These are phyloP conservation scores for Fonsecaea multimorphosa DNA, from an alignment of 2,329 filamentous ascomycete species.

Conservation along the genomic window DNA sequence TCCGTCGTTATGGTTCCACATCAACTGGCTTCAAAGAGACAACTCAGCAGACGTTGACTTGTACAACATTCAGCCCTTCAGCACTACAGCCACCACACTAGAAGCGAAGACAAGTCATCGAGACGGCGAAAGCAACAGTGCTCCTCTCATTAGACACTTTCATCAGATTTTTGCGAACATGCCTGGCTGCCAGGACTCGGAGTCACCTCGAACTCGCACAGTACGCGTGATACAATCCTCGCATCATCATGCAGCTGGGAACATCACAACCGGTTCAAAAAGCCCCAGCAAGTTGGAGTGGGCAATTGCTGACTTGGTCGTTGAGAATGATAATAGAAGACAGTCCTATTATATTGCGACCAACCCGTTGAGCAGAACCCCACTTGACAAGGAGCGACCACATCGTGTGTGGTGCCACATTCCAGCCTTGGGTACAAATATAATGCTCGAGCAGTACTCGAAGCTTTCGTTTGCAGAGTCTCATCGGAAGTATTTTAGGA, in stretches of 20 bases:
- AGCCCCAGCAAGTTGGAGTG: neutral
- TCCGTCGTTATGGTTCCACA: neutral
- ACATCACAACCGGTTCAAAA: neutral
- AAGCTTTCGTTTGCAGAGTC: constrained; percentile 41
- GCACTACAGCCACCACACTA: neutral
- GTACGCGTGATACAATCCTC: neutral
- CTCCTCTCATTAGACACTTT: constrained; percentile 4
- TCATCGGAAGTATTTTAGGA: constrained; percentile 18
- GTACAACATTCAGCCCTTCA: constrained; percentile 5
- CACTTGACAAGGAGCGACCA: neutral
- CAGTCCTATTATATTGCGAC: constrained; percentile 6
- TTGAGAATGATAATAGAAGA: constrained; percentile 9
- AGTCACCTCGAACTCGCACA: neutral
- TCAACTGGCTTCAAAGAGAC: constrained; percentile 8
- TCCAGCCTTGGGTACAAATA: constrained; percentile 40
- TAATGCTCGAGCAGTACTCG: constrained; percentile 40
- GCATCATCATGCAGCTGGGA: neutral
- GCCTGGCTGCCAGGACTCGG: neutral
- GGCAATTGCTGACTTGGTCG: constrained; percentile 3
- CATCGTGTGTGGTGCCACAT: constrained; percentile 35
- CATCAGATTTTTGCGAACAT: constrained; percentile 10
- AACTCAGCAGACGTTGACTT: neutral
- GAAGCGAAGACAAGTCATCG: constrained; percentile 1
- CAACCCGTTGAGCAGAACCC: neutral
- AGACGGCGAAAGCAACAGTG: constrained; percentile 3